These are phyloP conservation scores for Neofusicoccum umdonicola DNA, from an alignment of 2,329 filamentous ascomycete genomes.

Conservation along the genomic window DNA sequence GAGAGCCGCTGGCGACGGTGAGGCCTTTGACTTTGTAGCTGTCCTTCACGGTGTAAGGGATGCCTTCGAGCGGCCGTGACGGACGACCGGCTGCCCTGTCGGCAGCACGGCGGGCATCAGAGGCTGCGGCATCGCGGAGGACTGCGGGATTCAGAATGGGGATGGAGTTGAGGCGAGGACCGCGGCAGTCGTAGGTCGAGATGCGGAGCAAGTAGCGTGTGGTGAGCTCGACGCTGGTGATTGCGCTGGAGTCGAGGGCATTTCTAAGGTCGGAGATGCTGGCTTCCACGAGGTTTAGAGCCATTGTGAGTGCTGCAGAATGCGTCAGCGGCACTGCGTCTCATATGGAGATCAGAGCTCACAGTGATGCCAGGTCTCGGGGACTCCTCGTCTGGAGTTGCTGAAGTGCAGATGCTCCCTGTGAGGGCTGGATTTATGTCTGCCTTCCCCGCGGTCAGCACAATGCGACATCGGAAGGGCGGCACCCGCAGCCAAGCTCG, in stretches of 20 bases:
- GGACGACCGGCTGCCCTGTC: conserved; percentile 31
- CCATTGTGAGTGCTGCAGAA: background rate
- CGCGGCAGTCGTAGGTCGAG: conserved; percentile 45
- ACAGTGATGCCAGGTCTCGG: no score
- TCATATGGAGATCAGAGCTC: no score
- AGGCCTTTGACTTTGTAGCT: conserved; percentile 55
- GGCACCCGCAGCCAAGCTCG: no score
- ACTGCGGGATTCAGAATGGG: conserved; percentile 48
- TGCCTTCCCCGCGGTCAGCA: no score
- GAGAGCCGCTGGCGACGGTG: conserved; percentile 54
- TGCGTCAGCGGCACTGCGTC: background rate
- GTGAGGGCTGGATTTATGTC: no score
- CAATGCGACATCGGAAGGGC: no score
- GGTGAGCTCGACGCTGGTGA: conserved; percentile 48
- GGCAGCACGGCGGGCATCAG: conserved; percentile 45
- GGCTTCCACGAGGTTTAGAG: conserved; percentile 46
- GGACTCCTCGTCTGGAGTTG: no score
- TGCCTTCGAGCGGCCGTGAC: conserved; percentile 48
- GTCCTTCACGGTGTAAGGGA: conserved; percentile 59
- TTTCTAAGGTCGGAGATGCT: conserved; percentile 45
- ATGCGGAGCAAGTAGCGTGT: conserved; percentile 50
- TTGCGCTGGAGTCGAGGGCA: conserved; percentile 40
- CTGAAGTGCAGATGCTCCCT: no score
- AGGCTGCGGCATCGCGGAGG: conserved; percentile 48
- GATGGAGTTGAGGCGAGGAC: conserved; percentile 46